These are phyloP conservation scores for Flaveria linearis DNA, from an alignment of 129 eudicot species.

Conservation along the genomic window DNA sequence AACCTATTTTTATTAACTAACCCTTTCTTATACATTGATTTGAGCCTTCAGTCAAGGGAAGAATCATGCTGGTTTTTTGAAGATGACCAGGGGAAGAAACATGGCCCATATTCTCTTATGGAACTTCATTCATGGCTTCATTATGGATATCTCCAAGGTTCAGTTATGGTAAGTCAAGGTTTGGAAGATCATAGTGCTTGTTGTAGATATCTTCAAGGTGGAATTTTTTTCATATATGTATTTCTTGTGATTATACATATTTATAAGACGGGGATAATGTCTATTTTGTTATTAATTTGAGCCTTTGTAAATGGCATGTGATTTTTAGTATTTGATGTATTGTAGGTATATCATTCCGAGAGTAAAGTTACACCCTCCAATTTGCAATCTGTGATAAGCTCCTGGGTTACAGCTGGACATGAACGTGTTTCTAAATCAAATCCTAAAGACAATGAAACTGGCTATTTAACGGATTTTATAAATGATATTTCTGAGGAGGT, in stretches of 20 bases:
- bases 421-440: constrained; percentile 30
- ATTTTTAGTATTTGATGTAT: constrained; percentile 1
- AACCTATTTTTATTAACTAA: constrained; percentile 11
- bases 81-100: constrained; percentile 73
- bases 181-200: constrained; percentile 14
- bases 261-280: constrained; percentile 1
- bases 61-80: constrained; percentile 78
- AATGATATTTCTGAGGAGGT: constrained; percentile 67
- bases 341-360: constrained; percentile 71
- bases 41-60: constrained; percentile 53
- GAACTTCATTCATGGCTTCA: constrained; percentile 91
- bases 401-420: constrained; percentile 48
- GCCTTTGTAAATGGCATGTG: neutral
- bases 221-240: neutral
- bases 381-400: constrained; percentile 54
- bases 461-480: constrained; percentile 34
- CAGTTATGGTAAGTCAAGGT: constrained; percentile 62
- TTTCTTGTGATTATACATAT: neutral
- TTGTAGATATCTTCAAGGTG: constrained; percentile 4
- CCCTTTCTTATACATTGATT: constrained; percentile 20
- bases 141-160: constrained; percentile 65
- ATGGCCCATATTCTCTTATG: constrained; percentile 85
- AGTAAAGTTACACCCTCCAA: constrained; percentile 50
- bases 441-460: constrained; percentile 30
- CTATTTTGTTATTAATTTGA: neutral